phyloP scores from a whole-genome alignment of 352 stramenopile genomes.

The Phytopythium delawarense region DNA sequence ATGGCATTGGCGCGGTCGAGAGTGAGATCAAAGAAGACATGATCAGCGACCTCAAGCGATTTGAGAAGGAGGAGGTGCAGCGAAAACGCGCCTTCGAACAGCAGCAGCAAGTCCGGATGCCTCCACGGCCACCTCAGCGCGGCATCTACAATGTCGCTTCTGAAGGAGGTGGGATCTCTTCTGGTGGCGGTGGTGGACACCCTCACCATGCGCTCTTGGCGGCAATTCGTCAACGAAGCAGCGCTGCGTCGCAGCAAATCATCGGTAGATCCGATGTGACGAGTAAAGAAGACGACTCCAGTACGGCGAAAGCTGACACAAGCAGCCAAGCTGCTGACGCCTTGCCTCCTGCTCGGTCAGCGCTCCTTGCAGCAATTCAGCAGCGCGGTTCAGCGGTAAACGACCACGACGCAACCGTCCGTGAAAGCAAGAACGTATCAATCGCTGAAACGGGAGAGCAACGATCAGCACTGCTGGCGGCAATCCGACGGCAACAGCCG shows the following conservation, averaged over 20 bases:
- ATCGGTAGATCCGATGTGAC: not conserved
- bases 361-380: not conserved
- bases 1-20: constrained; percentile 48
- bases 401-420: not conserved
- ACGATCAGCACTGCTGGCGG: not conserved
- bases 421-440: not conserved
- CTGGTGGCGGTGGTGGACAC: not conserved
- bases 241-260: not conserved
- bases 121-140: not conserved
- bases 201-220: constrained; percentile 22
- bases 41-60: constrained; percentile 42
- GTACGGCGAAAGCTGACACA: not conserved
- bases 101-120: constrained; percentile 5
- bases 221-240: constrained; percentile 7
- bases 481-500: not conserved
- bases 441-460: not conserved
- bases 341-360: not conserved
- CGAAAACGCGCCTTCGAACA: constrained; percentile 29
- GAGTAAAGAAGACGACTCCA: not conserved
- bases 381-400: not conserved
- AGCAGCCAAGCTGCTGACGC: not conserved
- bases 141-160: not conserved
- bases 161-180: not conserved
- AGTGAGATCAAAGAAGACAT: constrained; percentile 77
- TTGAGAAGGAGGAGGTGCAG: constrained; percentile 40